Evolutionary conservation across 2,329 filamentous ascomycete genomes (phyloP).

Genomic region (Aspergillus sp.): DNA sequence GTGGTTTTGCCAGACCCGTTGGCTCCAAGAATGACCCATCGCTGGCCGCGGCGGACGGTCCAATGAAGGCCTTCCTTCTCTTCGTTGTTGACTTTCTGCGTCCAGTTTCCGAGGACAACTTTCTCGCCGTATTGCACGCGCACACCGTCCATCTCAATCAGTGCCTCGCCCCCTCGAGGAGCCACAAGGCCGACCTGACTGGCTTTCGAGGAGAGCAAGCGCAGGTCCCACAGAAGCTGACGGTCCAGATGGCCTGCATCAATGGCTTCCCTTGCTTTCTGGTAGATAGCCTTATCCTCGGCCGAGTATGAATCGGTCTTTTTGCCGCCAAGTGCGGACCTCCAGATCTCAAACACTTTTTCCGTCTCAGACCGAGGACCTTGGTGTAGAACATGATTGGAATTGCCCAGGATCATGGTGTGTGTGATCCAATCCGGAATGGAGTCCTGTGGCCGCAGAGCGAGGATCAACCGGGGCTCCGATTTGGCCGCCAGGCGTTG

Average conservation of each 20-base stretch:
- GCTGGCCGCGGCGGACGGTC: conserved; percentile 77
- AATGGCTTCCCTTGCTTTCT: conserved; percentile 13
- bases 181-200: conserved; percentile 7
- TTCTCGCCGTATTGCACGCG: conserved; percentile 76
- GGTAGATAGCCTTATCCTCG: conserved; percentile 8
- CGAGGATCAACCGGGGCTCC: conserved; percentile 71
- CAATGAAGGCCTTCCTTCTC: conserved; percentile 68
- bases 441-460: conserved; percentile 78
- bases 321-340: conserved; percentile 9
- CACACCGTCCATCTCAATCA: conserved; percentile 87
- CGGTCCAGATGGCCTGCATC: conserved; percentile 21
- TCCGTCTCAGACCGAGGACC: conserved; percentile 65
- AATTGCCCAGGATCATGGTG: conserved; percentile 66
- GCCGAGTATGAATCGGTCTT: background rate
- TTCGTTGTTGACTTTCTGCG: conserved; percentile 53
- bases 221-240: conserved; percentile 25
- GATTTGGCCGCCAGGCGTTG: conserved; percentile 63
- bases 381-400: conserved; percentile 63
- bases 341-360: conserved; percentile 27
- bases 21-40: conserved; percentile 89
- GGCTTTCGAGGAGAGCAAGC: conserved; percentile 14
- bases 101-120: conserved; percentile 77
- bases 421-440: conserved; percentile 91
- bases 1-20: conserved; percentile 97
- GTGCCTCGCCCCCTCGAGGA: conserved; percentile 57